phyloP scores from a whole-genome alignment of 1,284 basidiomycete genomes.

The Fomitopsis betulina region DNA sequence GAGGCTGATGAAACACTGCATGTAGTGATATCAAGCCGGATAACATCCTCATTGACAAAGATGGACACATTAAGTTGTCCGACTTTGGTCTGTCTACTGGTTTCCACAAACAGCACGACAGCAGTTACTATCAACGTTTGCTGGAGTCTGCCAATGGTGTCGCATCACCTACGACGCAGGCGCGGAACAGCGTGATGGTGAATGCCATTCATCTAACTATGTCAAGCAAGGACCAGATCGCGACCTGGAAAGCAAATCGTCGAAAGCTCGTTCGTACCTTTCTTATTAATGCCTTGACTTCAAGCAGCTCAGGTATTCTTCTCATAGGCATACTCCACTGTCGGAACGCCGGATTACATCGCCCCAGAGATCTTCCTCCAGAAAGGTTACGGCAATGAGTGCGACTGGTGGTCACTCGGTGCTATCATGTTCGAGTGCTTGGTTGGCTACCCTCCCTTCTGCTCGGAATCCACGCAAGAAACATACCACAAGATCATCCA shows the following conservation, averaged over 20 bases:
- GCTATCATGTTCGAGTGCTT: conserved; percentile 99
- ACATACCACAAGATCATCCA: conserved; percentile 99
- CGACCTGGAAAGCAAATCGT: conserved; percentile 98
- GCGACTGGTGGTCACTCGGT: conserved; percentile 97
- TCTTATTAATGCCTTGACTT: not conserved
- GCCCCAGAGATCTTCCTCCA: conserved; percentile 98
- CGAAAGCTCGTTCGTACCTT: conserved; percentile 73
- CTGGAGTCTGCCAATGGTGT: conserved; percentile 51
- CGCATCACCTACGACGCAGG: conserved; percentile 32
- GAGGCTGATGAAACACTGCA: not conserved
- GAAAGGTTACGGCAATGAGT: conserved; percentile 97
- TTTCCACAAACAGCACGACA: conserved; percentile 96
- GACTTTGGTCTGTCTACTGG: conserved; percentile 99
- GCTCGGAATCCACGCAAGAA: conserved; percentile 95
- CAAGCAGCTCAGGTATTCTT: not conserved
- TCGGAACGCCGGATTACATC: conserved; percentile 99
- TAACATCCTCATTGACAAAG: conserved; percentile 96
- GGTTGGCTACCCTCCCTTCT: conserved; percentile 96
- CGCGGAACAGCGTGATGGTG: conserved; percentile 92
- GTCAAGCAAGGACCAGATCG: conserved; percentile 89
- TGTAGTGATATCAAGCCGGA: conserved; percentile 97
- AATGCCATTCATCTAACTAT: conserved; percentile 95
- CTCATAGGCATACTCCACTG: conserved; percentile 91
- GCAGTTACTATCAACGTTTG: conserved; percentile 91
- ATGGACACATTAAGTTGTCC: conserved; percentile 95